These are phyloP conservation scores for Neurospora sublineolata DNA, from an alignment of 495 filamentous ascomycete genomes.

Conservation along the genomic window DNA sequence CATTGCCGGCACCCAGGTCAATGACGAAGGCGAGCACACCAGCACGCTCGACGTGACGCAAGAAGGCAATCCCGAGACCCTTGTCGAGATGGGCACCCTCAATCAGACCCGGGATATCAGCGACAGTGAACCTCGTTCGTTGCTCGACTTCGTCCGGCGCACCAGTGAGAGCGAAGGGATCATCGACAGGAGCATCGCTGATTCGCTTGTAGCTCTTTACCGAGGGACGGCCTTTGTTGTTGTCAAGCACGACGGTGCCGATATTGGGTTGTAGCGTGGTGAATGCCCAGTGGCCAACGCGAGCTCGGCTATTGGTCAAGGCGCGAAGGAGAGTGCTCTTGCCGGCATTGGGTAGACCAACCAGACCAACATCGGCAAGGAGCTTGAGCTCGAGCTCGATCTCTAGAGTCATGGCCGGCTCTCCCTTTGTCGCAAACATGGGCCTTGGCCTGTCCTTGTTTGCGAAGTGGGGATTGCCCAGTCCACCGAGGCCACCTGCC, in stretches of 20 bases:
- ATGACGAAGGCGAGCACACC: conserved; percentile 87
- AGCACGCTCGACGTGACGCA: conserved; percentile 89
- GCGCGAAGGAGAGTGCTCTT: conserved; percentile 88
- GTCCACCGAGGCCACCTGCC: conserved; percentile 75
- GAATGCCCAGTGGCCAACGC: conserved; percentile 92
- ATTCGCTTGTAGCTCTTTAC: conserved; percentile 18
- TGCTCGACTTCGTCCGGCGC: conserved; percentile 28
- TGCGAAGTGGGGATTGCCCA: conserved; percentile 89
- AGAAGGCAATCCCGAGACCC: conserved; percentile 80
- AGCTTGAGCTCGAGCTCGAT: conserved; percentile 90
- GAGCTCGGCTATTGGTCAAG: conserved; percentile 70
- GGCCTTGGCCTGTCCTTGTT: conserved; percentile 57
- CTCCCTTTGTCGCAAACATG: conserved; percentile 79
- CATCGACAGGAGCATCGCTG: conserved; percentile 19
- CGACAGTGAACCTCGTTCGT: conserved; percentile 77
- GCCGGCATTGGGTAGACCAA: conserved; percentile 90
- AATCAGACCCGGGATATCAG: conserved; percentile 90
- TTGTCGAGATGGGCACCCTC: conserved; percentile 84
- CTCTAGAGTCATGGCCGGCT: conserved; percentile 61
- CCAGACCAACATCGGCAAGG: conserved; percentile 85
- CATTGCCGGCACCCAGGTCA: conserved; percentile 70
- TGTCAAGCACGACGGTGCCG: conserved; percentile 84
- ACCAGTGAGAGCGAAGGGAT: conserved; percentile 19
- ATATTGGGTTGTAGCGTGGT: conserved; percentile 91
- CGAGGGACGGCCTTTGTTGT: conserved; percentile 54